Conservation (phyloP, 352 stramenopile species). For the Globisporangium spiculum region DNA sequence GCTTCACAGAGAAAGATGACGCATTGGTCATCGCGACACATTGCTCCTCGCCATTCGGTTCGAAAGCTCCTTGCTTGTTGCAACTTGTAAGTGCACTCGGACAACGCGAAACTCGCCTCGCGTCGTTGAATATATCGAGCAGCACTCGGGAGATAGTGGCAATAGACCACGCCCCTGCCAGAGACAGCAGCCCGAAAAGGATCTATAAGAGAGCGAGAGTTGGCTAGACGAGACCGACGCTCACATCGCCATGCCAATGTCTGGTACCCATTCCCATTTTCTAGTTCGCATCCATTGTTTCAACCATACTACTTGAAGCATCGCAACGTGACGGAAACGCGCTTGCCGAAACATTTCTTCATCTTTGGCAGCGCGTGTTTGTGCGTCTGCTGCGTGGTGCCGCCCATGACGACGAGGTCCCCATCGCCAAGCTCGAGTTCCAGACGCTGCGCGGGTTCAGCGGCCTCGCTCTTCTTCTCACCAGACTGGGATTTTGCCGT, state of each 20-base stretch:
- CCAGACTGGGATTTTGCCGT: background rate
- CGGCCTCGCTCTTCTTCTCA: background rate
- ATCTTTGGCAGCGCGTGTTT: conserved; percentile 44
- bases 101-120: too few relatives aligned
- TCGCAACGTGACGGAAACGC: conserved; percentile 14
- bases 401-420: conserved; percentile 47
- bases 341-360: conserved; percentile 9
- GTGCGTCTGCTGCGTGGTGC: conserved; percentile 34
- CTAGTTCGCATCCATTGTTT: too few relatives aligned
- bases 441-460: background rate
- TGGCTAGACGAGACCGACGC: background rate
- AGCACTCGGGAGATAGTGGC: background rate
- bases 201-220: background rate
- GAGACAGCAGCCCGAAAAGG: background rate
- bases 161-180: background rate
- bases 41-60: too few relatives aligned
- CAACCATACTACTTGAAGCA: conserved; percentile 13
- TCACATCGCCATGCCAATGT: too few relatives aligned
- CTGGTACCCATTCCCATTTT: too few relatives aligned
- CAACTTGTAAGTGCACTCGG: too few relatives aligned
- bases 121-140: background rate
- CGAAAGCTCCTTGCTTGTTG: too few relatives aligned
- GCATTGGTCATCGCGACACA: too few relatives aligned
- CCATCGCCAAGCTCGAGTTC: conserved; percentile 36
- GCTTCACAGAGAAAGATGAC: too few relatives aligned